Evolutionary conservation across 2,329 filamentous ascomycete genomes (phyloP), one percentile per base, ranked within the genome.

Genomic region (Cercospora citrullina): DNA sequence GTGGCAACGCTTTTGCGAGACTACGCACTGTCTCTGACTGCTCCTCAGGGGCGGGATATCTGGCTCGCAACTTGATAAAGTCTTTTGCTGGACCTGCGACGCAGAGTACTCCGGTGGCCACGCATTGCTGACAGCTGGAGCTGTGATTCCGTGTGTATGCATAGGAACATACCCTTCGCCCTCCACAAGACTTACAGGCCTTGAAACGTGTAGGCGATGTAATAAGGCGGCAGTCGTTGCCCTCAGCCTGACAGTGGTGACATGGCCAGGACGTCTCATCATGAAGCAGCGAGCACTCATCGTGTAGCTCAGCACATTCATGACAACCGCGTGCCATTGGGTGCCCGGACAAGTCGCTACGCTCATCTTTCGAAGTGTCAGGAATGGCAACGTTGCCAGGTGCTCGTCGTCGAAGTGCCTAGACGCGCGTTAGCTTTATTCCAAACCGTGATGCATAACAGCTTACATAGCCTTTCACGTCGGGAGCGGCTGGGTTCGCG

Each of bases 201-300:
- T 72, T 75, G 60, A 82, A 81, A 31, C 71, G 72, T 23, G 60
- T 64, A 1, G 80, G 77, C 31, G 75, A 62, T 4, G 72, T 73
- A 39, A 79, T 75, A 1, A 80, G 72, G 16, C 80, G 76, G 66
- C 81, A 82, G 14, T 79, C 77, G 14, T 75, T 59, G 4, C 69
- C 71, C 42, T 77, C 72, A 2, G 74, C 74, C 5, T 55, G 64
- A 64, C 81, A 82, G 14, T 69, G 69, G 9, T 72, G 48, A 69
- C 81, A 82, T 3, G 80, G 81, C 70, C 80, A 82, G 1, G 67
- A 61, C 3, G 69, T 67, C 14, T 76, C 76, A 62, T 79, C 71
- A 4, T 78, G 70, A 12, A 80, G 60, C 4, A 82, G 72, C 0
- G 77, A 76, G 66, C 81, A 82, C 5, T 72, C 58, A 10, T 64